These are phyloP conservation scores for Dactylis glomerata DNA, from an alignment of 176 grass and related monocot genomes.

Conservation along the genomic window DNA sequence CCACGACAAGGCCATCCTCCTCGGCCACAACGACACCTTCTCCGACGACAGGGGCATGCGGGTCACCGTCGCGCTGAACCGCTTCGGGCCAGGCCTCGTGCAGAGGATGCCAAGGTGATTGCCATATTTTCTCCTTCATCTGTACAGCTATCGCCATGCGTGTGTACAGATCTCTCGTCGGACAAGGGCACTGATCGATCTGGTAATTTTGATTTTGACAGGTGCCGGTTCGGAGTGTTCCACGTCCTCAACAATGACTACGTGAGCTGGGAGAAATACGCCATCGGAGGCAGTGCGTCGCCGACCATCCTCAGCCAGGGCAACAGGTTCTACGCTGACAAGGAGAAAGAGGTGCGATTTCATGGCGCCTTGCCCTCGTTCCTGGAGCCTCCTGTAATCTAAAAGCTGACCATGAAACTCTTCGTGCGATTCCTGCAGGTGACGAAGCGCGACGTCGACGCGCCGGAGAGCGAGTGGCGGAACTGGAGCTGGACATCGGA, in stretches of 20 bases:
- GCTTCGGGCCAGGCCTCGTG: slow-evolving; percentile 45
- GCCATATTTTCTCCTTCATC: background rate
- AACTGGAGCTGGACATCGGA: slow-evolving; percentile 58
- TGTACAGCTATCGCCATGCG: background rate
- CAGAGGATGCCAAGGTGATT: slow-evolving; percentile 54
- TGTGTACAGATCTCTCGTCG: background rate
- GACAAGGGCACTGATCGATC: background rate
- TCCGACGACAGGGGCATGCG: slow-evolving; percentile 36
- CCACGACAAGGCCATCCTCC: slow-evolving; percentile 51
- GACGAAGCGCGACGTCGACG: slow-evolving; percentile 32
- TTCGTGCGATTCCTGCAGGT: slow-evolving; percentile 27
- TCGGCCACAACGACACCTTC: slow-evolving; percentile 43
- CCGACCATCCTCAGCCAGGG: slow-evolving; percentile 53
- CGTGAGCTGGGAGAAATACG: slow-evolving; percentile 44
- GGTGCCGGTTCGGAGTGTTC: slow-evolving; percentile 50
- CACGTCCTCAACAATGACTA: slow-evolving; percentile 67
- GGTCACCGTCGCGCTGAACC: slow-evolving; percentile 56
- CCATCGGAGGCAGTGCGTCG: slow-evolving; percentile 42
- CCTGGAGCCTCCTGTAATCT: too few relatives aligned
- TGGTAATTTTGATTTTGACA: background rate
- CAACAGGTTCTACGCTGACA: slow-evolving; percentile 41
- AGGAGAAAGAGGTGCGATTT: slow-evolving; percentile 43
- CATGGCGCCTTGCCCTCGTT: too few relatives aligned
- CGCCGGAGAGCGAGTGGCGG: slow-evolving; percentile 21
- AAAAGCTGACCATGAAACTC: background rate